Evolutionary conservation across 345 rosid species (phyloP).

Genomic region (Salix brachista): DNA sequence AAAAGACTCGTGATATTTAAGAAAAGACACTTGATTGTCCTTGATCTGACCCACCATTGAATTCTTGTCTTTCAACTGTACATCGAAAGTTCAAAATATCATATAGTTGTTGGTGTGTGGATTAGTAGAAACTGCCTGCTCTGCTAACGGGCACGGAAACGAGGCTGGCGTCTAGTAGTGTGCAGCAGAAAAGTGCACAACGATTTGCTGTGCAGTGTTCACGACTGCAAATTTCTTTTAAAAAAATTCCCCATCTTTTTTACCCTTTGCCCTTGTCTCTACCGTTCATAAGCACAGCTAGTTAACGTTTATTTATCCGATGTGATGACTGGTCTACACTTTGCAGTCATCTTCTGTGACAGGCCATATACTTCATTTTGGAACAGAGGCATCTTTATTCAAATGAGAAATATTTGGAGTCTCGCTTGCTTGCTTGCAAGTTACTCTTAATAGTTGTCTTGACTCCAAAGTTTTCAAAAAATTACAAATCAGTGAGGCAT

Average conservation of each 20-base stretch:
- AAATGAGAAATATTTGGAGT: not conserved
- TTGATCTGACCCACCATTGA: slow-evolving; percentile 42
- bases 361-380: not conserved
- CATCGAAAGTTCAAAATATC: not conserved
- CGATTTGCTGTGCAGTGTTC: not conserved
- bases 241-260: too few relatives aligned
- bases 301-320: not conserved
- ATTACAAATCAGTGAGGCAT: too few relatives aligned
- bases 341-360: not conserved
- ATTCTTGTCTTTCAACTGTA: slow-evolving; percentile 30
- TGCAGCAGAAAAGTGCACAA: slow-evolving; percentile 16
- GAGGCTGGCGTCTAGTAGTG: not conserved
- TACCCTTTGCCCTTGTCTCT: not conserved
- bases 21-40: slow-evolving; percentile 16
- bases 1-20: slow-evolving; percentile 4
- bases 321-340: not conserved
- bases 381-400: not conserved
- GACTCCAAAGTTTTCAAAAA: not conserved
- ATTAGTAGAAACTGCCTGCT: slow-evolving; percentile 3
- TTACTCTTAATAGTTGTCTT: not conserved
- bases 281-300: not conserved
- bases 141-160: not conserved
- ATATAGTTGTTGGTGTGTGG: not conserved
- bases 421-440: not conserved
- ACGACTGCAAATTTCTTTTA: not conserved